Conservation (phyloP, 352 stramenopile genomes). For the Phytophthora crassamura region DNA sequence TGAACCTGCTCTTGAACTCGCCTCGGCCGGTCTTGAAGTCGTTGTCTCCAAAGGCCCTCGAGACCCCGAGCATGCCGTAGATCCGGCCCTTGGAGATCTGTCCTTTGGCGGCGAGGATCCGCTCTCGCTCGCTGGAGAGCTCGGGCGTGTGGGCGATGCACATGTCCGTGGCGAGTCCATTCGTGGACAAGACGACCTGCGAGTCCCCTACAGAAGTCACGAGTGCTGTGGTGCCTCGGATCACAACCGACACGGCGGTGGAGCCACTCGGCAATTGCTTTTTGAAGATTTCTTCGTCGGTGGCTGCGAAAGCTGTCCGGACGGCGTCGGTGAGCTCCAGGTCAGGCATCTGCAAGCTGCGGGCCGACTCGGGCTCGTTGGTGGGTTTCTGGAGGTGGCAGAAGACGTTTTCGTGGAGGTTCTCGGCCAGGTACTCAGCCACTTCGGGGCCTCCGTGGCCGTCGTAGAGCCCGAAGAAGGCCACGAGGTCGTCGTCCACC, state of each 20-base stretch:
- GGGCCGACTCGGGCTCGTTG: slow-evolving; percentile 38
- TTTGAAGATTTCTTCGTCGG: slow-evolving; percentile 79
- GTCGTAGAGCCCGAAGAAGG: slow-evolving; percentile 89
- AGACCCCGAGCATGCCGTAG: slow-evolving; percentile 85
- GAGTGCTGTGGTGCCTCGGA: slow-evolving; percentile 57
- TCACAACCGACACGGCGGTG: slow-evolving; percentile 68
- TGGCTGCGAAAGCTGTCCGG: slow-evolving; percentile 56
- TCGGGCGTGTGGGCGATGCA: slow-evolving; percentile 77
- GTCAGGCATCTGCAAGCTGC: slow-evolving; percentile 23
- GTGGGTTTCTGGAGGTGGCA: slow-evolving; percentile 41
- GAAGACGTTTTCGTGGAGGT: slow-evolving; percentile 72
- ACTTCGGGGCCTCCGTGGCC: slow-evolving; percentile 79
- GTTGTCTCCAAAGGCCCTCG: slow-evolving; percentile 85
- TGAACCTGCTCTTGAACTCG: slow-evolving; percentile 83
- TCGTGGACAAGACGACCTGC: slow-evolving; percentile 75
- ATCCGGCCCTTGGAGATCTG: slow-evolving; percentile 86
- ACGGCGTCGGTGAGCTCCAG: slow-evolving; percentile 42
- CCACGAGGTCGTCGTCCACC: slow-evolving; percentile 65
- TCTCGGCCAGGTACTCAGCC: slow-evolving; percentile 64
- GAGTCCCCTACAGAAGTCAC: slow-evolving; percentile 85
- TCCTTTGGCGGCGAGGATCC: slow-evolving; percentile 85
- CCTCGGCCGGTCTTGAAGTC: slow-evolving; percentile 88
- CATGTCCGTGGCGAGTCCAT: slow-evolving; percentile 60
- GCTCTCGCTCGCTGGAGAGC: slow-evolving; percentile 69
- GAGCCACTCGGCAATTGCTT: slow-evolving; percentile 78